Percentiles rank a stretch among this genome's conserved stretches.
Evolutionary conservation across 1,139 yeast genomes (phyloP).

Genomic region (Lodderomyces margitis): DNA sequence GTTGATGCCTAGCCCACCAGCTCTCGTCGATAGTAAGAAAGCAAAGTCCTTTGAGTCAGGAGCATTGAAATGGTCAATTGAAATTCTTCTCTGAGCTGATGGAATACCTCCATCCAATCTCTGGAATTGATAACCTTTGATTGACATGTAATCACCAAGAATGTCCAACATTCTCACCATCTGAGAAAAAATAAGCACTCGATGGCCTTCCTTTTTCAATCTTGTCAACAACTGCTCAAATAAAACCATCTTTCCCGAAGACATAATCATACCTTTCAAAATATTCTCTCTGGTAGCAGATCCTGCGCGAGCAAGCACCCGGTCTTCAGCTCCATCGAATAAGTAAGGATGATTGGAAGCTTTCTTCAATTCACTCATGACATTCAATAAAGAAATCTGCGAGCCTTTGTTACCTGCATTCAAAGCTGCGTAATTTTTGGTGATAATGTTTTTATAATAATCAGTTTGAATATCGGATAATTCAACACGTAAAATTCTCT

Average conservation of each 20-base stretch:
- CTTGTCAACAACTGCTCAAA: conserved; percentile 84
- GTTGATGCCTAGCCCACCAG: conserved; percentile 98
- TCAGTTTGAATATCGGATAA: conserved; percentile 93
- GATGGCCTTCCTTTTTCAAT: conserved; percentile 87
- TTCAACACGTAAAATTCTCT: conserved; percentile 91
- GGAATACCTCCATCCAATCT: conserved; percentile 97
- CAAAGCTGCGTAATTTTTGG: conserved; percentile 87
- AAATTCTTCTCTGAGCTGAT: conserved; percentile 86
- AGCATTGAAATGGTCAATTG: conserved; percentile 95
- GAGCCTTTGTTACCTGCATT: conserved; percentile 80
- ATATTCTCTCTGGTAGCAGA: conserved; percentile 72
- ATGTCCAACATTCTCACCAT: conserved; percentile 97
- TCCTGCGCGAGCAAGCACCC: conserved; percentile 65
- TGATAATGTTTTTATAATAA: conserved; percentile 88
- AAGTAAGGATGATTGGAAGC: conserved; percentile 97
- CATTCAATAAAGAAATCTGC: conserved; percentile 81
- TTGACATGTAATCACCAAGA: conserved; percentile 85
- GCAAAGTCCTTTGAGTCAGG: conserved; percentile 92
- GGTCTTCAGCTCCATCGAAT: conserved; percentile 89
- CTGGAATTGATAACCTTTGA: conserved; percentile 89
- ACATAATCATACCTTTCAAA: conserved; percentile 90
- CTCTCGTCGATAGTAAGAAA: conserved; percentile 88
- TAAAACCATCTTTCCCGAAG: conserved; percentile 96
- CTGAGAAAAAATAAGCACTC: conserved; percentile 92
- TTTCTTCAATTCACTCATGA: conserved; percentile 93